Evolutionary conservation across 768 basidiomycete species (phyloP).

Genomic region (Leccinum incarnatum): DNA sequence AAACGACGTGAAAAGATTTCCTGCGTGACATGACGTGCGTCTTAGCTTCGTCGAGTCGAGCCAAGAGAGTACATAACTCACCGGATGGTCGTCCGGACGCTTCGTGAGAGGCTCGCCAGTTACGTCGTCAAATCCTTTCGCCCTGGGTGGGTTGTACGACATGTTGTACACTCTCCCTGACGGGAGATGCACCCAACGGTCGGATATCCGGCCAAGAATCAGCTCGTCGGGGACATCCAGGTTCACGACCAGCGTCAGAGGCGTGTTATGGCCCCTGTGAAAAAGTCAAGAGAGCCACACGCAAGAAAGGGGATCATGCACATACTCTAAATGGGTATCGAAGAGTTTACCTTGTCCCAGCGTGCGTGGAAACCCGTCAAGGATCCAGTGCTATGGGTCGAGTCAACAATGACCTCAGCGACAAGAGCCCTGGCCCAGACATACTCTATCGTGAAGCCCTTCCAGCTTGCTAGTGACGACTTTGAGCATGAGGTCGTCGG

Average conservation of each 20-base stretch:
- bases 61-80: constrained; percentile 37
- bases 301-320: constrained; percentile 1
- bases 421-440: not conserved
- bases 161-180: constrained; percentile 91
- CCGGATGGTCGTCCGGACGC: constrained; percentile 87
- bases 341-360: constrained; percentile 79
- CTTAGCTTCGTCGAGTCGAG: not conserved
- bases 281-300: not conserved
- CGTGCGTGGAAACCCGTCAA: constrained; percentile 92
- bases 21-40: constrained; percentile 37
- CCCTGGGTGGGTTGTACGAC: constrained; percentile 81
- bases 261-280: constrained; percentile 54
- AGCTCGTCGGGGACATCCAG: constrained; percentile 86
- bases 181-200: constrained; percentile 85
- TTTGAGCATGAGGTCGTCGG: constrained; percentile 77
- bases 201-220: constrained; percentile 82
- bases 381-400: constrained; percentile 72
- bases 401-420: not conserved
- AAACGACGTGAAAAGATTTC: constrained; percentile 77
- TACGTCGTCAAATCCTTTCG: constrained; percentile 76
- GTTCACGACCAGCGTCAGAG: constrained; percentile 80
- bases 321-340: constrained; percentile 70
- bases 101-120: constrained; percentile 88
- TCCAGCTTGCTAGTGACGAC: constrained; percentile 74
- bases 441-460: constrained; percentile 61